Evolutionary conservation across 164 flowering plant genomes (phyloP), one percentile per base, ranked within the genome.

Genomic region (Liriodendron chinense): DNA sequence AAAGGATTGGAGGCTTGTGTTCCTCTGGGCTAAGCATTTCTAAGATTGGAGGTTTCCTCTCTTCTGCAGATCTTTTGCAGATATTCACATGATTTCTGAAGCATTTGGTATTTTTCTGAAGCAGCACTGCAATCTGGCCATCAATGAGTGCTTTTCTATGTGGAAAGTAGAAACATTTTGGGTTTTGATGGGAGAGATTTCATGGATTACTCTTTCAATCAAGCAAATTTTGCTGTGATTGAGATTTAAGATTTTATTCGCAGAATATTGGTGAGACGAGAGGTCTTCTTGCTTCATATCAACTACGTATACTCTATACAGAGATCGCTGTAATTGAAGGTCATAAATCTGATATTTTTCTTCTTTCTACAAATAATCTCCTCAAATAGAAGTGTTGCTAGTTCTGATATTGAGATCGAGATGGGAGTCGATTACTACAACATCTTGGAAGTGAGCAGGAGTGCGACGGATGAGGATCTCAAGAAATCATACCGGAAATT

Each of bases 341-440:
- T 14, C 47, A 28, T 26, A 67, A 9, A 28, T 67, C 69, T 14
- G 34, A 64, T 26, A 67, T 12, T 67, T 67, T 26, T 26, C 9
- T 26, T 67, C 16, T 67, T 67, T 18, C 18, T 65, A 5, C 43
- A 34, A 34, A 34, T 34, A 34, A 34, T 25, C 26, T 68, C n/a
- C 16, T 68, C 5, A 13, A 12, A 67, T 13, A 7, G 16, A 9
- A 66, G 47, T 24, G 7, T 66, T 24, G 10, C 69, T 34, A 66
- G 22, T 63, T 63, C 66, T n/a, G 66, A 24, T n/a, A 26, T 66
- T 66, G 59, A 13, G 68, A 23, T 47, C 59, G 47, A 56, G 16
- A 82, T 82, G 86, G 82, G 80, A 49, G 81, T 79, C 20, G 86
- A 84, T 84, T 84, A 84, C 61, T 84, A 82, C 68, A 78, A 82